These are phyloP conservation scores for Fusarium floridanum DNA, from an alignment of 2,329 filamentous ascomycete species.

Conservation along the genomic window DNA sequence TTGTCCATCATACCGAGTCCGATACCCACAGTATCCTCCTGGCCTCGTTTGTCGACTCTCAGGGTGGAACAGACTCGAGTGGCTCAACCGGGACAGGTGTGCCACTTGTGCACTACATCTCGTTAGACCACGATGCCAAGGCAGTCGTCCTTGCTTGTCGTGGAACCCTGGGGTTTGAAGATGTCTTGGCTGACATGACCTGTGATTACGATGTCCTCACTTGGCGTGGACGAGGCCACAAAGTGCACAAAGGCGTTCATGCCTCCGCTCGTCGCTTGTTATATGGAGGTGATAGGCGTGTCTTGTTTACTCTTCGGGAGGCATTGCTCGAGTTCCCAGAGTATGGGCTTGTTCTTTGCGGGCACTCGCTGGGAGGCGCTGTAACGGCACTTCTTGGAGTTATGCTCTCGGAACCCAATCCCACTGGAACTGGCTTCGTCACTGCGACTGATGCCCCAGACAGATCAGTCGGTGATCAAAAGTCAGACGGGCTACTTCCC, in stretches of 20 bases:
- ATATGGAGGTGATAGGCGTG: conserved; percentile 75
- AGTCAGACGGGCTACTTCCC: conserved; percentile 42
- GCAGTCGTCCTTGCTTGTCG: conserved; percentile 80
- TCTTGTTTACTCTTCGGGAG: conserved; percentile 74
- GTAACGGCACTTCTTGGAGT: conserved; percentile 79
- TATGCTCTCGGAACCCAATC: conserved; percentile 75
- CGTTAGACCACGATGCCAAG: conserved; percentile 77
- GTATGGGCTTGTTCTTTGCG: conserved; percentile 78
- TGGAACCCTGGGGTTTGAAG: conserved; percentile 79
- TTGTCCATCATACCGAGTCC: conserved; percentile 72
- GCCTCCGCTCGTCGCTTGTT: conserved; percentile 77
- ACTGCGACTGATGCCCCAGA: conserved; percentile 67
- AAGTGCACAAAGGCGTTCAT: conserved; percentile 81
- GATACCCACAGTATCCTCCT: conserved; percentile 71
- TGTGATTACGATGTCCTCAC: conserved; percentile 77
- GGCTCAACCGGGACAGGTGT: conserved; percentile 75
- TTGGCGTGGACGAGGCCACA: conserved; percentile 74
- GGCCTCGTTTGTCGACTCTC: conserved; percentile 77
- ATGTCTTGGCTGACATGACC: conserved; percentile 79
- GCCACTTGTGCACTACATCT: conserved; percentile 80
- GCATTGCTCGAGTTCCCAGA: conserved; percentile 75
- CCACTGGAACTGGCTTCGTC: conserved; percentile 69
- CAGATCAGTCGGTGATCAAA: conserved; percentile 53
- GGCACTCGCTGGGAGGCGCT: conserved; percentile 77
- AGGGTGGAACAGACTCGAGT: conserved; percentile 74